Percentiles rank a stretch among this genome's conserved stretches.
phyloP scores from a whole-genome alignment of 2,329 filamentous ascomycete genomes.

The Phaeomoniella chlamydospora region DNA sequence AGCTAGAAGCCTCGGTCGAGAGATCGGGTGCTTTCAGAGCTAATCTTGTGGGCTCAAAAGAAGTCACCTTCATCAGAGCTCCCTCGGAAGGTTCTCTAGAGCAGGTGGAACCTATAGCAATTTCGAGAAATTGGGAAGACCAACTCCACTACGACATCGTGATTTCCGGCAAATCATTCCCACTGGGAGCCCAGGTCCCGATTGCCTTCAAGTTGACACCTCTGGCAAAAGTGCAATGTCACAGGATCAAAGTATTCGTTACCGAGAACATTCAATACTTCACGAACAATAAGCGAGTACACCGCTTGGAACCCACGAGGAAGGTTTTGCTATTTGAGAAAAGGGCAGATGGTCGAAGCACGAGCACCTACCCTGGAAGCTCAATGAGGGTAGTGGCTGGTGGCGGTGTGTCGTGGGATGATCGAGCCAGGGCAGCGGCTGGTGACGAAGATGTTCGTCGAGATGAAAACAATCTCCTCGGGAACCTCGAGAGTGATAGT shows the following conservation, averaged over 20 bases:
- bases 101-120: slow-evolving; percentile 84
- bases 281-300: slow-evolving; percentile 72
- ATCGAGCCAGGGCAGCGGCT: slow-evolving; percentile 38
- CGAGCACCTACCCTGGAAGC: slow-evolving; percentile 59
- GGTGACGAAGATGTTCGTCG: slow-evolving; percentile 40
- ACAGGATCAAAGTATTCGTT: slow-evolving; percentile 80
- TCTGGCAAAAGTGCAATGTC: slow-evolving; percentile 81
- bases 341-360: slow-evolving; percentile 61
- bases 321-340: slow-evolving; percentile 86
- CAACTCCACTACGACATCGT: slow-evolving; percentile 92
- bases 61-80: slow-evolving; percentile 70
- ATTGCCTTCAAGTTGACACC: slow-evolving; percentile 92
- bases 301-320: slow-evolving; percentile 66
- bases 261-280: slow-evolving; percentile 88
- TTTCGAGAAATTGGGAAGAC: slow-evolving; percentile 87
- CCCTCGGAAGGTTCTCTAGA: slow-evolving; percentile 80
- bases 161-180: slow-evolving; percentile 90
- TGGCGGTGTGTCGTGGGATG: slow-evolving; percentile 59
- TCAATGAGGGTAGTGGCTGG: slow-evolving; percentile 64
- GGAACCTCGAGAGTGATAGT: slow-evolving; percentile 61
- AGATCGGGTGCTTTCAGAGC: slow-evolving; percentile 80
- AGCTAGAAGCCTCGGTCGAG: slow-evolving; percentile 72
- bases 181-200: slow-evolving; percentile 72
- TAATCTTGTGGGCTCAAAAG: slow-evolving; percentile 68
- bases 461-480: slow-evolving; percentile 57